A percentile compares a stretch with the other conserved stretches of the same genome.
Evolutionary conservation across 345 rosid species (phyloP).

Genomic region (Eucalyptus regnans): DNA sequence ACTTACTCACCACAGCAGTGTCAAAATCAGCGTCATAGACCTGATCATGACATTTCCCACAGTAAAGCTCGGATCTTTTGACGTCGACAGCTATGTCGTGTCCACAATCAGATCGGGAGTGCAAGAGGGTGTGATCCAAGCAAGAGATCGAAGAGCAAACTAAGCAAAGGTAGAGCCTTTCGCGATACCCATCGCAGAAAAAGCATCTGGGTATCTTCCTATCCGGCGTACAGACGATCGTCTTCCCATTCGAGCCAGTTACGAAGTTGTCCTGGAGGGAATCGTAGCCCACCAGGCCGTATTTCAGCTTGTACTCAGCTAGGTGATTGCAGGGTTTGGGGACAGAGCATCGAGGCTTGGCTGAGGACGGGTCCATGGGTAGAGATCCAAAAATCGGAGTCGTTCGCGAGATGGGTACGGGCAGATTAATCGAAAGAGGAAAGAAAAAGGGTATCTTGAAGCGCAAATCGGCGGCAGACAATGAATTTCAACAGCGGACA

Average conservation of each 20-base stretch:
- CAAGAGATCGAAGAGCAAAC: constrained; percentile 66
- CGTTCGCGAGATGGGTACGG: background rate
- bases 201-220: constrained; percentile 47
- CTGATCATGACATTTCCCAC: constrained; percentile 69
- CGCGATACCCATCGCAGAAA: constrained; percentile 35
- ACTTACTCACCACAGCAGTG: constrained; percentile 41
- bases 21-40: constrained; percentile 88
- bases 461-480: background rate
- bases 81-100: constrained; percentile 68
- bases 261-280: constrained; percentile 34
- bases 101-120: constrained; percentile 40
- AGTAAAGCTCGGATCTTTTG: constrained; percentile 85
- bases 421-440: background rate
- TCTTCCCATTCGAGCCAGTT: constrained; percentile 32
- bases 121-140: constrained; percentile 52
- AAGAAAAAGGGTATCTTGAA: background rate
- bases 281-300: constrained; percentile 43
- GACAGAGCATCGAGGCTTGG: background rate
- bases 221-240: constrained; percentile 20
- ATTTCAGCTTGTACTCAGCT: constrained; percentile 60
- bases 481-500: background rate
- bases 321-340: constrained; percentile 71
- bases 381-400: background rate
- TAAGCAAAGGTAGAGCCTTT: constrained; percentile 54
- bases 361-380: background rate